Evolutionary conservation across 1,284 basidiomycete species (phyloP), one percentile per base, ranked within the genome.

Genomic region (Somion occarium): DNA sequence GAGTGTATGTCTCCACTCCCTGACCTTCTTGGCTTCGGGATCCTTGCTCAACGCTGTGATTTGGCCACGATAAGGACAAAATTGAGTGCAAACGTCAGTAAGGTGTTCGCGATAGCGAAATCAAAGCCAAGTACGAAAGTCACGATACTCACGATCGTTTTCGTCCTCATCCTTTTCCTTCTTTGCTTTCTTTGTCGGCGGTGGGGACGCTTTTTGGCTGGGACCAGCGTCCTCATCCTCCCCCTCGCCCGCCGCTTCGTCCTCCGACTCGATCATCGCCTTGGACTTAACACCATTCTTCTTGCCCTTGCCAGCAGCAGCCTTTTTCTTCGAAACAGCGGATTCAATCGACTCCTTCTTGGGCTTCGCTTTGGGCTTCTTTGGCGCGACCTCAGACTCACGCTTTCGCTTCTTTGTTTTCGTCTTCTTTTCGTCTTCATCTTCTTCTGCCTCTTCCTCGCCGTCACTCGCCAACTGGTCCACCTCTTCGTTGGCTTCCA

Each of bases 1-100:
- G 4, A 96, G 82, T 69, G 84, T 88, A 69, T 94, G 91, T 60
- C 93, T 79, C 92, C 93, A 94, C 51, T 89, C 87, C 59, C 85
- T 84, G 62, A 93, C 89, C 62, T 82, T 85, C 49, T 74, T 56
- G 24, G 88, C 88, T 61, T 92, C 89, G 1, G 82, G 82, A 68
- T 93, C 88, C 45, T 67, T 53, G 23, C 45, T 42, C 12, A 60
- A 46, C 27, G 59, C 45, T 54, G 55, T n/a, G 26, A 37, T n/a
- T n/a, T n/a, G n/a, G n/a, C n/a, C 11, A 18, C 18, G 47, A 46
- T 46, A n/a, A 22, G 37, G 44, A 44, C 59, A 42, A 23, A 37
- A 41, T 22, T n/a, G 3, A 13, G 22, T 3, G 5, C 15, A 23
- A 25, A 23, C 34, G 49, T n/a, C 13, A 22, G 48, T 38, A 51